A percentile compares a stretch with the other conserved stretches of the same genome.
Evolutionary conservation across 2,329 filamentous ascomycete genomes (phyloP).

Genomic region (Zalaria sp.): DNA sequence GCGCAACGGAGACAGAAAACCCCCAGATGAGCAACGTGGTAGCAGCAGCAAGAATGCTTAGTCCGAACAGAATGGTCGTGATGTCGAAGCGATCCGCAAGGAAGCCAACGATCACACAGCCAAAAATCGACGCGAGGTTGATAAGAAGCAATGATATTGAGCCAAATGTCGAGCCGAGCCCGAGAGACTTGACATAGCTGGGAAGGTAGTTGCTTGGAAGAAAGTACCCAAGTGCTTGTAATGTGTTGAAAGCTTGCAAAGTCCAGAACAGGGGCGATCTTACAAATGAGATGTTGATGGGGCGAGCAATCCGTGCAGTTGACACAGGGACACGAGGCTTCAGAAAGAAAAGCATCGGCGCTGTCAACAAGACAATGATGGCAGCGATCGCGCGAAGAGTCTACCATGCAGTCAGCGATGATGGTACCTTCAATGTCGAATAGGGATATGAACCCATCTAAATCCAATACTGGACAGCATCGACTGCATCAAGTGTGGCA

Average conservation of each 20-base stretch:
- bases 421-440: no score
- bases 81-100: constrained; percentile 25
- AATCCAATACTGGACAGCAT: background rate
- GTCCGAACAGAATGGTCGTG: constrained; percentile 22
- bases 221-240: constrained; percentile 30
- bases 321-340: no score
- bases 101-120: constrained; percentile 23
- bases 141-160: constrained; percentile 24
- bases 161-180: constrained; percentile 19
- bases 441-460: no score
- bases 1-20: constrained; percentile 24
- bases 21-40: constrained; percentile 32
- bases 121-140: constrained; percentile 24
- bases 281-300: no score
- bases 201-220: constrained; percentile 29
- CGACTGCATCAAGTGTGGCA: constrained; percentile 15
- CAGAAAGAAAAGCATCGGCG: no score
- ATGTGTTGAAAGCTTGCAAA: constrained; percentile 27
- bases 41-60: constrained; percentile 19
- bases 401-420: no score
- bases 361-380: constrained; percentile 1
- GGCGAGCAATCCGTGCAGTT: no score
- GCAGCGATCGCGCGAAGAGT: constrained; percentile 12
- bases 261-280: constrained; percentile 22
- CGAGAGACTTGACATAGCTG: constrained; percentile 21